phyloP scores from a whole-genome alignment of 1,284 basidiomycete species.

The Paramarasmius palmivorus region DNA sequence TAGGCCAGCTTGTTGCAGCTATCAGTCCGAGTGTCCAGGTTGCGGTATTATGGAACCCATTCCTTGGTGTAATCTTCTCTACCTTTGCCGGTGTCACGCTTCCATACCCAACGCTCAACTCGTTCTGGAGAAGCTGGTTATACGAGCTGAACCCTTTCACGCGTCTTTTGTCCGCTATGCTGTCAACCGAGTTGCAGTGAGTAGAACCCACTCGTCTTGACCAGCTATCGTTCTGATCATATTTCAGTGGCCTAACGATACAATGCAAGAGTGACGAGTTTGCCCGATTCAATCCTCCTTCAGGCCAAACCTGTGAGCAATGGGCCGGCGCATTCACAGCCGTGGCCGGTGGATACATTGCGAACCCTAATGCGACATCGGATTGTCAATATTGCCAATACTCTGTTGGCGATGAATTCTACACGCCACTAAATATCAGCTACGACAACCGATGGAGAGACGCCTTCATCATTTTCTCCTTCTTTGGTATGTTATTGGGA shows the following conservation, averaged over 20 bases:
- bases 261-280: constrained; percentile 71
- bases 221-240: constrained; percentile 13
- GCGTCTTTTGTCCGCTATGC: constrained; percentile 68
- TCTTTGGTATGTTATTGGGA: constrained; percentile 44
- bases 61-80: constrained; percentile 66
- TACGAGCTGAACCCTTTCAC: constrained; percentile 75
- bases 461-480: constrained; percentile 69
- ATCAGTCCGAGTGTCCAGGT: constrained; percentile 76
- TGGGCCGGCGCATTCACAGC: constrained; percentile 77
- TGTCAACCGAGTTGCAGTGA: constrained; percentile 80
- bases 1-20: constrained; percentile 79
- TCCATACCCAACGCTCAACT: constrained; percentile 65
- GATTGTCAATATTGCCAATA: constrained; percentile 79
- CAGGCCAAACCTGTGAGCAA: constrained; percentile 69
- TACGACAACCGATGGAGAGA: constrained; percentile 75
- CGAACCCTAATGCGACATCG: constrained; percentile 63
- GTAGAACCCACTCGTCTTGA: constrained; percentile 22
- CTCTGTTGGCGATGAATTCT: constrained; percentile 71
- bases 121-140: constrained; percentile 79
- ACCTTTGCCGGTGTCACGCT: constrained; percentile 85
- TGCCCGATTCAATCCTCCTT: constrained; percentile 67
- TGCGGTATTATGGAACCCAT: constrained; percentile 82
- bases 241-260: constrained; percentile 61
- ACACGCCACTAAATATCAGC: constrained; percentile 65
- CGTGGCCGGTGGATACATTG: constrained; percentile 75